Base-by-base conservation (phyloP, 2,329 filamentous ascomycete species). In the Colletotrichum viniferum region DNA sequence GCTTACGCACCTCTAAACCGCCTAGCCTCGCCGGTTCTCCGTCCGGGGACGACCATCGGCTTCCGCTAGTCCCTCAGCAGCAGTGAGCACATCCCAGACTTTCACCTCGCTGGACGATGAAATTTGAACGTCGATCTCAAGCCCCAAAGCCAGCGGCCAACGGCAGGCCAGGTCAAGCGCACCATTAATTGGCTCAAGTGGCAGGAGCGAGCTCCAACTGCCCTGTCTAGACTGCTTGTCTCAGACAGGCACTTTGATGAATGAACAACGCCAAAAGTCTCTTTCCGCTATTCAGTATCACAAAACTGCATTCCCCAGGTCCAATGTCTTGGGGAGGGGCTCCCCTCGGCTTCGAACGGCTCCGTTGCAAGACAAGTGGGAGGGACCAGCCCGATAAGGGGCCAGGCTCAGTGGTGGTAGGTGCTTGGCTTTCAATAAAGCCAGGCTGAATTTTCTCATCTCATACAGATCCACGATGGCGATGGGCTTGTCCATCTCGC, bases 1-100 rank as follows among this genome's bases (percentile, higher is more conserved):
- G 73, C 73, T 75, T 75, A 73, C 34, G 63, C 73, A 52, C 63
- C 73, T 75, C 73, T 69, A 73, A 75, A 75, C 58, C 58, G 73
- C 69, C 69, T 73, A 75, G 73, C 69, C 63, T 73, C 69, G 73
- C 69, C 63, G 73, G 36, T 68, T 73, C 73, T 69, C 73, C 63
- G 73, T 73, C 73, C 63, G 69, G 73, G 73, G 69, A 73, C 63
- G 48, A 66, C 69, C 63, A 68, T 69, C 69, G 64, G 56, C 56
- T 73, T 64, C 63, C 43, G 73, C 56, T 73, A 73, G 58, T 38
- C 58, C 63, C 60, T 60, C 58, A 67, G 28, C 43, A 52, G 43
- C 43, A 52, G 43, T 12, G 43, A 24, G 43, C 43, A 52, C 43
- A 52, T 21, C n/a, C 43, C 58, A 63, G 38, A 38, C 65, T 21